Evolutionary conservation across 345 rosid species (phyloP).

Genomic region (Populus tremula): DNA sequence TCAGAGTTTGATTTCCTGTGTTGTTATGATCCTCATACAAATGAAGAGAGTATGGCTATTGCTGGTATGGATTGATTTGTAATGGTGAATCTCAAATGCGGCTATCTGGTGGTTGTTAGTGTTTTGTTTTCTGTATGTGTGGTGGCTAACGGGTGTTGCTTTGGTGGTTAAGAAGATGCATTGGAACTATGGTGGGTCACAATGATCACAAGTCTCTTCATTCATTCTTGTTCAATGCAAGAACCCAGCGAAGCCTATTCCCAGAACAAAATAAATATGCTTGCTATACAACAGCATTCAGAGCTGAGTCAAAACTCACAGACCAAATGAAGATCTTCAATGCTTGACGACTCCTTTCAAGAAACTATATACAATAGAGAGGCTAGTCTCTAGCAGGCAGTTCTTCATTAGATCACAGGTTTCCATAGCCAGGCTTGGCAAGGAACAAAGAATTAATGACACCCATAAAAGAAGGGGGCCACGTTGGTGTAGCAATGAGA

Average conservation of each 20-base stretch:
- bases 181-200: too few relatives aligned
- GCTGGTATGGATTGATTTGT: too few relatives aligned
- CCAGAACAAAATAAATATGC: not conserved
- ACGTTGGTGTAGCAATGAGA: not conserved
- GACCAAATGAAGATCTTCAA: not conserved
- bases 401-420: not conserved
- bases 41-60: too few relatives aligned
- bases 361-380: conserved; percentile 11
- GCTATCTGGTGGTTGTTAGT: too few relatives aligned
- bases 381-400: not conserved
- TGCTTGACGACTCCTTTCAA: conserved; percentile 1
- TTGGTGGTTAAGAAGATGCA: too few relatives aligned
- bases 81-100: too few relatives aligned
- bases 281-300: conserved; percentile 2
- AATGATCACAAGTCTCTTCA: not conserved
- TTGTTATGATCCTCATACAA: too few relatives aligned
- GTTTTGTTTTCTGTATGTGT: too few relatives aligned
- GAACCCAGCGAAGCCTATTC: not conserved
- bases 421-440: conserved; percentile 3
- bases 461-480: not conserved
- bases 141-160: too few relatives aligned
- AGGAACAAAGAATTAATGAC: not conserved
- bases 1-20: too few relatives aligned
- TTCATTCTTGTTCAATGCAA: not conserved
- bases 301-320: not conserved